Conservation (phyloP, 345 rosid species). For the Atalantia buxifolia region DNA sequence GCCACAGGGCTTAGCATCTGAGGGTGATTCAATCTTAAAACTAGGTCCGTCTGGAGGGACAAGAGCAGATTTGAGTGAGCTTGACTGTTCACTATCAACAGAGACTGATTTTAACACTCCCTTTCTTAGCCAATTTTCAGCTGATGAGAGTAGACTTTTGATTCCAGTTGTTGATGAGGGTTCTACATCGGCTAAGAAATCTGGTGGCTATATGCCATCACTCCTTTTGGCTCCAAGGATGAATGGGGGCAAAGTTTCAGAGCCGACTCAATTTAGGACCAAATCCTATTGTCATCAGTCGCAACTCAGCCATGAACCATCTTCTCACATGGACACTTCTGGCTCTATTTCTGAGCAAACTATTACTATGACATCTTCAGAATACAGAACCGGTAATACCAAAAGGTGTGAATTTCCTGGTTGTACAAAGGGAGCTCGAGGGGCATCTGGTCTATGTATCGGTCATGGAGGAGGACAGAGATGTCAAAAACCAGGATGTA, state of each 20-base stretch:
- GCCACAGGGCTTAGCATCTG: conserved; percentile 39
- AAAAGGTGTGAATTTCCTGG: conserved; percentile 79
- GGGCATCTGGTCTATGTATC: conserved; percentile 88
- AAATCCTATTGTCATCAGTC: conserved; percentile 30
- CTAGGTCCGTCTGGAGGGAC: conserved; percentile 73
- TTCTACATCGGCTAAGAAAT: conserved; percentile 88
- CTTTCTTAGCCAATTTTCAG: conserved; percentile 24
- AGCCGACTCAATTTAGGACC: conserved; percentile 43
- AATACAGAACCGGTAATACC: conserved; percentile 40
- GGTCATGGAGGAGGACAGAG: conserved; percentile 98
- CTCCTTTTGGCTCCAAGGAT: conserved; percentile 73
- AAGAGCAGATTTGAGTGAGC: conserved; percentile 34
- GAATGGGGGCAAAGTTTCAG: conserved; percentile 26
- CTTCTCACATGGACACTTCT: conserved; percentile 54
- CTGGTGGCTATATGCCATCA: conserved; percentile 86
- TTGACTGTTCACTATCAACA: conserved; percentile 49
- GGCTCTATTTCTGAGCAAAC: conserved; percentile 57
- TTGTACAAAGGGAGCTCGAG: conserved; percentile 87
- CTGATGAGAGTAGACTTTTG: conserved; percentile 27
- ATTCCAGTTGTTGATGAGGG: conserved; percentile 83
- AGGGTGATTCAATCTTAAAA: conserved; percentile 57
- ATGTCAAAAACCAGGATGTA: conserved; percentile 83
- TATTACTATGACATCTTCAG: conserved; percentile 46
- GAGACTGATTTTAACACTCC: conserved; percentile 32
- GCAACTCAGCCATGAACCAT: conserved; percentile 48